Evolutionary conservation across 495 filamentous ascomycete species (phyloP).

Genomic region (Tuber borchii): DNA sequence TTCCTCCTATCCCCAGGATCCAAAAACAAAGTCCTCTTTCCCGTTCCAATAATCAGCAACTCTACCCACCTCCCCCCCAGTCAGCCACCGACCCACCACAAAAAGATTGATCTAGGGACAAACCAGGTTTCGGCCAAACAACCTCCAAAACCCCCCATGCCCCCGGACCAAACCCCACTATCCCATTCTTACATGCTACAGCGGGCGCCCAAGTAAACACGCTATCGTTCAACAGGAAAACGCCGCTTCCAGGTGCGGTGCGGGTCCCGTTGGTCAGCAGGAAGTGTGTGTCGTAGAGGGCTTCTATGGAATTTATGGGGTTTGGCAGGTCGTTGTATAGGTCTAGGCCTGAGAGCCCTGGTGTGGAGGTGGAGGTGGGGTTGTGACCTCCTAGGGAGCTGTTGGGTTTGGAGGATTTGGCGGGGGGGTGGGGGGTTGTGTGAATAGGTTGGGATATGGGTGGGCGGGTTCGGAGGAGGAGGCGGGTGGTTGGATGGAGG

Average conservation of each 20-base stretch:
- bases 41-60: constrained; percentile 79
- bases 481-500: constrained; percentile 10
- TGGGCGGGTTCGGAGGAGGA: constrained; percentile 13
- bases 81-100: constrained; percentile 28
- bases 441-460: constrained; percentile 3
- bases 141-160: constrained; percentile 70
- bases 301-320: constrained; percentile 76
- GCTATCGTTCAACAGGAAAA: constrained; percentile 75
- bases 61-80: constrained; percentile 53
- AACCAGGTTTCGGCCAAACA: constrained; percentile 88
- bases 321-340: constrained; percentile 68
- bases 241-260: constrained; percentile 58
- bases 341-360: constrained; percentile 50
- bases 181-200: constrained; percentile 61
- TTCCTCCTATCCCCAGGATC: constrained; percentile 64
- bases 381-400: neutral
- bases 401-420: constrained; percentile 9
- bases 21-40: constrained; percentile 64
- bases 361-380: neutral
- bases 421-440: neutral
- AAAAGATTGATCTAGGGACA: constrained; percentile 31
- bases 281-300: constrained; percentile 70
- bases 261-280: constrained; percentile 68
- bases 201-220: constrained; percentile 76
- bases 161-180: constrained; percentile 66